Conservation (phyloP, 108 stramenopile species). For the Bacterosira constricta region DNA sequence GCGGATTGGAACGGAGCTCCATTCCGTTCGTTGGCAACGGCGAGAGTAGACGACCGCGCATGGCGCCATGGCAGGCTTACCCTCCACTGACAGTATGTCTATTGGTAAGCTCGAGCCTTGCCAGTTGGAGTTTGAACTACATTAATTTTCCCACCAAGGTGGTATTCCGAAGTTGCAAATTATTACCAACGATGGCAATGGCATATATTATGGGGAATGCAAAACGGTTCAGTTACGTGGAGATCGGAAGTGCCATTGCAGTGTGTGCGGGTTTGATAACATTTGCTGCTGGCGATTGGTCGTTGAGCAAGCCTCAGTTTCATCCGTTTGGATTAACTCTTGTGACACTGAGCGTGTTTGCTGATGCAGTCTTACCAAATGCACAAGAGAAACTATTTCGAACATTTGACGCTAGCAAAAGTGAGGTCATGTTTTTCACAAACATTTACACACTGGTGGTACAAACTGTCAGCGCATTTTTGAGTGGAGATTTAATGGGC, state of each 20-base stretch:
- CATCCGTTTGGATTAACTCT: slow-evolving; percentile 87
- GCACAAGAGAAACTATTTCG: slow-evolving; percentile 91
- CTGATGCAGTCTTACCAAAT: slow-evolving; percentile 94
- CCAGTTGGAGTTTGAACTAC: slow-evolving; percentile 90
- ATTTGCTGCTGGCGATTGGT: slow-evolving; percentile 93
- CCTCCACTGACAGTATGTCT: slow-evolving; percentile 82
- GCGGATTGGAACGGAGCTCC: slow-evolving; percentile 71
- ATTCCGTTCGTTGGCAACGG: slow-evolving; percentile 47
- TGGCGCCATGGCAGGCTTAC: slow-evolving; percentile 84
- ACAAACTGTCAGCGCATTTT: slow-evolving; percentile 79
- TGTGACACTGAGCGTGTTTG: slow-evolving; percentile 87
- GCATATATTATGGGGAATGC: slow-evolving; percentile 81
- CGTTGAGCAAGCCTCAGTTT: slow-evolving; percentile 78
- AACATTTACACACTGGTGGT: slow-evolving; percentile 89
- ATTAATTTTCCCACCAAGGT: slow-evolving; percentile 98
- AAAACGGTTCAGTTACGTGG: slow-evolving; percentile 70
- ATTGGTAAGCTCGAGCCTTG: slow-evolving; percentile 85
- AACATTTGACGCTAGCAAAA: slow-evolving; percentile 54
- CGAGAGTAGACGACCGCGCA: slow-evolving; percentile 59
- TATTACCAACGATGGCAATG: slow-evolving; percentile 93
- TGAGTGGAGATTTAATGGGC: slow-evolving; percentile 88
- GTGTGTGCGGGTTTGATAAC: slow-evolving; percentile 90
- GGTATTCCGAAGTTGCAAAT: slow-evolving; percentile 90
- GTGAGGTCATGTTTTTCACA: slow-evolving; percentile 93
- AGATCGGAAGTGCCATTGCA: slow-evolving; percentile 86